phyloP scores from a whole-genome alignment of 768 basidiomycete genomes.

The Mycena chlorophos region DNA sequence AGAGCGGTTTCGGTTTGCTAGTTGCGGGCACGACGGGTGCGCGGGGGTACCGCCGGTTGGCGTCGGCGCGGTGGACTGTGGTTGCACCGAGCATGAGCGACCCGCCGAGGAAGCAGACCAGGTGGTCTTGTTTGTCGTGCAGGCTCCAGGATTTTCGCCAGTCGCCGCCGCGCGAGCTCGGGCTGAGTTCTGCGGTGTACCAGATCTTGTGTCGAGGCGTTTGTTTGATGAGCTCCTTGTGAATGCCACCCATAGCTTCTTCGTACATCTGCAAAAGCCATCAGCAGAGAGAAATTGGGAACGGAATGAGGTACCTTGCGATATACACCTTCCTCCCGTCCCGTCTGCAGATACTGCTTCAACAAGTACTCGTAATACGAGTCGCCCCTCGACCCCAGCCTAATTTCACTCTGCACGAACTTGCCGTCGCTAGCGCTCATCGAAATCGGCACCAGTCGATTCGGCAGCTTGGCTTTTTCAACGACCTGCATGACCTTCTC shows the following conservation, averaged over 20 bases:
- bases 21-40: not conserved
- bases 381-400: slow-evolving; percentile 77
- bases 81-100: slow-evolving; percentile 74
- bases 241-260: slow-evolving; percentile 67
- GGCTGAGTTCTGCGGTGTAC: slow-evolving; percentile 67
- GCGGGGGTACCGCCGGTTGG: not conserved
- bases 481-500: slow-evolving; percentile 68
- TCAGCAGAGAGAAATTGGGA: not conserved
- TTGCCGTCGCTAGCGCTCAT: slow-evolving; percentile 38
- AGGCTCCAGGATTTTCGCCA: slow-evolving; percentile 51
- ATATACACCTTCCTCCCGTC: slow-evolving; percentile 60
- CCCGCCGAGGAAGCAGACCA: slow-evolving; percentile 80
- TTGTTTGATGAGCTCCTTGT: slow-evolving; percentile 56
- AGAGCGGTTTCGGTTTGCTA: slow-evolving; percentile 28
- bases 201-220: slow-evolving; percentile 49
- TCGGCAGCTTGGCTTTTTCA: slow-evolving; percentile 46
- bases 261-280: slow-evolving; percentile 60
- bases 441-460: slow-evolving; percentile 71
- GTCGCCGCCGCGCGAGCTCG: slow-evolving; percentile 30
- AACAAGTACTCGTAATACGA: slow-evolving; percentile 79
- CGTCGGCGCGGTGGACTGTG: slow-evolving; percentile 21
- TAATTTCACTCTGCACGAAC: slow-evolving; percentile 53
- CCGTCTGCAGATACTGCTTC: slow-evolving; percentile 73
- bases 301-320: slow-evolving; percentile 43
- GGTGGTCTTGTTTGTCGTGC: slow-evolving; percentile 74